A percentile compares a stretch with the other conserved stretches of the same genome.
These are phyloP conservation scores for Pyrenochaeta sp. DNA, from an alignment of 2,329 filamentous ascomycete genomes.

Conservation along the genomic window DNA sequence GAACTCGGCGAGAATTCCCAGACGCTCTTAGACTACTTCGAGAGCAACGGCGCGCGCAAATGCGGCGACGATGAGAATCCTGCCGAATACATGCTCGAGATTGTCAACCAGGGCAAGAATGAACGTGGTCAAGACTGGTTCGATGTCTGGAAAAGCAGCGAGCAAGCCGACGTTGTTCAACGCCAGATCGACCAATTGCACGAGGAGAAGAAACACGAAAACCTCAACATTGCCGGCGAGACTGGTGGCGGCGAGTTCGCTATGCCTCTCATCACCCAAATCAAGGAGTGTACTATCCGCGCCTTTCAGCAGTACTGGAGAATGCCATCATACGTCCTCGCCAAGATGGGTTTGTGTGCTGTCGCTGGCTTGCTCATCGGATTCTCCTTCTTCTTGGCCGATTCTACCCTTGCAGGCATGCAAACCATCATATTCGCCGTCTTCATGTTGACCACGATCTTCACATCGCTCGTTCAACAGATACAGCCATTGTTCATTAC, in stretches of 20 bases:
- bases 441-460: conserved; percentile 59
- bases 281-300: conserved; percentile 50
- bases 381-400: conserved; percentile 55
- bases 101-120: conserved; percentile 48
- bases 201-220: conserved; percentile 41
- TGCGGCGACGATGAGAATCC: conserved; percentile 73
- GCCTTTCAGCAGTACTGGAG: conserved; percentile 59
- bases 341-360: conserved; percentile 39
- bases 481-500: conserved; percentile 68
- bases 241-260: conserved; percentile 54
- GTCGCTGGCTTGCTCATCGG: conserved; percentile 44
- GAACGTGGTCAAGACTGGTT: conserved; percentile 50
- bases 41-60: conserved; percentile 67
- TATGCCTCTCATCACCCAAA: conserved; percentile 48
- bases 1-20: conserved; percentile 54
- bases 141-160: conserved; percentile 48
- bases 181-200: conserved; percentile 52
- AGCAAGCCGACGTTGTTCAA: conserved; percentile 36
- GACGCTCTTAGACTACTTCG: conserved; percentile 63
- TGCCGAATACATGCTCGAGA: conserved; percentile 77
- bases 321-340: conserved; percentile 54
- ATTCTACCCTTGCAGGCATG: conserved; percentile 51
- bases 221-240: conserved; percentile 40
- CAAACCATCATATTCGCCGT: conserved; percentile 59
- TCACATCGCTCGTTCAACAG: conserved; percentile 61